These are phyloP conservation scores for Populus nigra DNA, from an alignment of 345 rosid species.

Conservation along the genomic window DNA sequence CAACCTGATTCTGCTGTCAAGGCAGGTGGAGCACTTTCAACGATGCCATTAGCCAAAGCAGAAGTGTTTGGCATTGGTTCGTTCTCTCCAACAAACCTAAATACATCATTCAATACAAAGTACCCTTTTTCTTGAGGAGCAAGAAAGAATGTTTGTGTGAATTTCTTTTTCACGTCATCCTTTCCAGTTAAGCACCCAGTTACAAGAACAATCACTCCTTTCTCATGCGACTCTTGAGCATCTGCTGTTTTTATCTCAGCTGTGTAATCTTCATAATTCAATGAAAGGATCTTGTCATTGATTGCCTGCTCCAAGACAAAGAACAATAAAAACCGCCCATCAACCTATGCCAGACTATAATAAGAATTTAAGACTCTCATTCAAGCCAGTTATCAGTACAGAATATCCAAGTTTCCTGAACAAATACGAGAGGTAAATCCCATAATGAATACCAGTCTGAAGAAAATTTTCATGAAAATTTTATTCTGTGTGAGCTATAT, in stretches of 20 bases:
- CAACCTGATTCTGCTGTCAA: conserved; percentile 46
- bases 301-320: conserved; percentile 24
- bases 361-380: neutral
- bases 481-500: neutral
- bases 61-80: conserved; percentile 34
- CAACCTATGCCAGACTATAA: neutral
- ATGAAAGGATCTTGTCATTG: conserved; percentile 23
- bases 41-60: conserved; percentile 33
- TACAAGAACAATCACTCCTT: conserved; percentile 77
- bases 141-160: conserved; percentile 81
- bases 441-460: neutral
- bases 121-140: conserved; percentile 91
- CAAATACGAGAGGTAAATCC: neutral
- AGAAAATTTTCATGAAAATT: neutral
- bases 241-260: conserved; percentile 94
- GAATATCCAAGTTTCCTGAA: neutral
- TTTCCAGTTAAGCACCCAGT: conserved; percentile 81
- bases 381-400: neutral
- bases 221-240: conserved; percentile 68
- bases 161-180: conserved; percentile 70
- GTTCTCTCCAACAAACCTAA: conserved; percentile 70
- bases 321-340: neutral
- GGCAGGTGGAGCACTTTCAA: conserved; percentile 35
- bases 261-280: conserved; percentile 43
- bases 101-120: conserved; percentile 83